Conservation (phyloP, 768 basidiomycete species). For the Coprinopsis strossmayeri region DNA sequence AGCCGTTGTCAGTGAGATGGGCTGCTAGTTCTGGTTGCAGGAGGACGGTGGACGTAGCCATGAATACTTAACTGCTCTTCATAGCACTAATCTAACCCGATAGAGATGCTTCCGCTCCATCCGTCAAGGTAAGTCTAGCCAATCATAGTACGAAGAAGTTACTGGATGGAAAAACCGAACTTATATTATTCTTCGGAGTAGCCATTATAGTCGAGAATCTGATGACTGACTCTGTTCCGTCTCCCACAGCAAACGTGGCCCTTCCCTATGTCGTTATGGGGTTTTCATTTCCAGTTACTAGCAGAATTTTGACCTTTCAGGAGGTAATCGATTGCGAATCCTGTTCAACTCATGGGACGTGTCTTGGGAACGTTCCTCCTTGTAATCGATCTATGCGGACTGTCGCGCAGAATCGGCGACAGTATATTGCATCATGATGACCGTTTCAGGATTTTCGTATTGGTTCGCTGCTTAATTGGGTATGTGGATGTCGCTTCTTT, state of each 20-base stretch:
- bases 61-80: too few species aligned
- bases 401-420: background rate
- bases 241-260: background rate
- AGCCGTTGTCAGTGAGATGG: too few species aligned
- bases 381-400: background rate
- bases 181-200: background rate
- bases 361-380: background rate
- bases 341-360: background rate
- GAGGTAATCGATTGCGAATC: background rate
- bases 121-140: background rate
- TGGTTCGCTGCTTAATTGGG: background rate
- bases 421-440: background rate
- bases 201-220: background rate
- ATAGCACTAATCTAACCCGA: background rate
- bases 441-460: background rate
- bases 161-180: background rate
- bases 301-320: background rate
- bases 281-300: background rate
- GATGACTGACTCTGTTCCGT: background rate
- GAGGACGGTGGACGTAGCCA: too few species aligned
- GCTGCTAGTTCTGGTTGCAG: too few species aligned
- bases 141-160: background rate
- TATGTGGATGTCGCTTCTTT: background rate
- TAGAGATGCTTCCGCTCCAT: background rate
- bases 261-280: background rate